A percentile compares a stretch with the other conserved stretches of the same genome.
Conservation (phyloP, 2,329 filamentous ascomycete genomes). For the Colletotrichum sidae region DNA sequence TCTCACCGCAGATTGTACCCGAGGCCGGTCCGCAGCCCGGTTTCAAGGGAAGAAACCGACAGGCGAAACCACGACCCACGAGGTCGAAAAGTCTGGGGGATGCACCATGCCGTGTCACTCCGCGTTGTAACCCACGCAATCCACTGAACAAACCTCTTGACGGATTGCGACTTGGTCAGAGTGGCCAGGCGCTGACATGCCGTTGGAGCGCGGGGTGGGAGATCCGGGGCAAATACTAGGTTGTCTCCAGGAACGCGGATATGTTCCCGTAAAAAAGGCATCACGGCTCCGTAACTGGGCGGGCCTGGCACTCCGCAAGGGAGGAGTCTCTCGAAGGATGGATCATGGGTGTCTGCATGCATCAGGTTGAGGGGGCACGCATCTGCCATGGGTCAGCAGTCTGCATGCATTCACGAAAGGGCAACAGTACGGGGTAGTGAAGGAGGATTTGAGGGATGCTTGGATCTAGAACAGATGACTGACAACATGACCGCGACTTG, state of each 20-base stretch:
- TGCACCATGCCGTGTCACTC: constrained; percentile 14
- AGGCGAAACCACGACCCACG: background rate
- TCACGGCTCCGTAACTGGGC: background rate
- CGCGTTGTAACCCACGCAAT: constrained; percentile 10
- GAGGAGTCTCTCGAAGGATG: background rate
- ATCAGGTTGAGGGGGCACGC: background rate
- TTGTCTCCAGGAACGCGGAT: constrained; percentile 11
- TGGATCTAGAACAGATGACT: constrained; percentile 4
- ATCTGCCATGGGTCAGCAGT: background rate
- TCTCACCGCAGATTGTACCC: background rate
- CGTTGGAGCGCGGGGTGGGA: background rate
- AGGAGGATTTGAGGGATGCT: background rate
- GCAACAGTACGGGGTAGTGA: background rate
- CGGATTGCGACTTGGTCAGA: background rate
- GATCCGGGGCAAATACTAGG: constrained; percentile 7
- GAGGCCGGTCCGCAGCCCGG: background rate
- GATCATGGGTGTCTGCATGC: background rate
- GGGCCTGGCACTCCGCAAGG: constrained; percentile 1
- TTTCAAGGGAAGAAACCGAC: constrained; percentile 5
- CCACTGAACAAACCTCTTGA: constrained; percentile 20
- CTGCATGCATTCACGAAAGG: constrained; percentile 15
- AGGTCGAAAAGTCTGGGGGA: background rate
- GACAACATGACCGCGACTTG: background rate
- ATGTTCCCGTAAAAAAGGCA: background rate
- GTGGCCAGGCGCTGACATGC: background rate